Conservation (phyloP, 768 basidiomycete species). For the Calvatia gigantea region DNA sequence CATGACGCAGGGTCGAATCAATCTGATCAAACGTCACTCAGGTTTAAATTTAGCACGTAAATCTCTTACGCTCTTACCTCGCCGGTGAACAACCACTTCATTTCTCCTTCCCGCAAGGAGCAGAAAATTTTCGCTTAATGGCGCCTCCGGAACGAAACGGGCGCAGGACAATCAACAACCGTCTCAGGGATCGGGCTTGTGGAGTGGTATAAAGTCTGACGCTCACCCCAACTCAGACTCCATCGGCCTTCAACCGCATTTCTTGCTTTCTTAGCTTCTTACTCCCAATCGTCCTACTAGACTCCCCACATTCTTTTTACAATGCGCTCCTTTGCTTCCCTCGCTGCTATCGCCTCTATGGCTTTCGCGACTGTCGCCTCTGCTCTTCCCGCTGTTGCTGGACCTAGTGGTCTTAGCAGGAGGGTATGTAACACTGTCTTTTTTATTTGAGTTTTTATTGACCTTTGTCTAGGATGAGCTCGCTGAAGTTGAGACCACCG, state of each 20-base stretch:
- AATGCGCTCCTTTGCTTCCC: slow-evolving; percentile 9
- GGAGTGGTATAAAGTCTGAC: neutral
- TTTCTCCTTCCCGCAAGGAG: neutral
- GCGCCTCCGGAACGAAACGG: neutral
- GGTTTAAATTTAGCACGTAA: slow-evolving; percentile 1
- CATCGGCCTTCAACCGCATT: neutral
- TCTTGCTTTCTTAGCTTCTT: neutral
- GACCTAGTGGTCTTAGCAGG: neutral
- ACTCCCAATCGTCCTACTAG: slow-evolving; percentile 13
- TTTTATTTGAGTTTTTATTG: too few species aligned
- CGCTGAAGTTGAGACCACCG: neutral
- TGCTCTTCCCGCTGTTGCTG: slow-evolving; percentile 13
- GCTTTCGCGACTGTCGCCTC: slow-evolving; percentile 2
- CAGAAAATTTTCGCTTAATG: neutral
- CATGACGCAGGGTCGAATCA: neutral
- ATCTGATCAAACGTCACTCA: neutral
- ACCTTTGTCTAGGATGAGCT: too few species aligned
- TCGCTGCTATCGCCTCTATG: slow-evolving; percentile 17
- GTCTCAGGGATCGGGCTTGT: neutral
- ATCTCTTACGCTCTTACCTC: slow-evolving; percentile 2
- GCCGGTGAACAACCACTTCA: neutral
- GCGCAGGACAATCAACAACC: neutral
- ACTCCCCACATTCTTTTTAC: slow-evolving; percentile 11
- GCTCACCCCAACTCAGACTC: neutral
- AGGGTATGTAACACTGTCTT: neutral